Percentiles rank a stretch among this genome's conserved stretches.
These are phyloP conservation scores for Suillus fuscotomentosus DNA, from an alignment of 768 basidiomycete genomes.

Conservation along the genomic window DNA sequence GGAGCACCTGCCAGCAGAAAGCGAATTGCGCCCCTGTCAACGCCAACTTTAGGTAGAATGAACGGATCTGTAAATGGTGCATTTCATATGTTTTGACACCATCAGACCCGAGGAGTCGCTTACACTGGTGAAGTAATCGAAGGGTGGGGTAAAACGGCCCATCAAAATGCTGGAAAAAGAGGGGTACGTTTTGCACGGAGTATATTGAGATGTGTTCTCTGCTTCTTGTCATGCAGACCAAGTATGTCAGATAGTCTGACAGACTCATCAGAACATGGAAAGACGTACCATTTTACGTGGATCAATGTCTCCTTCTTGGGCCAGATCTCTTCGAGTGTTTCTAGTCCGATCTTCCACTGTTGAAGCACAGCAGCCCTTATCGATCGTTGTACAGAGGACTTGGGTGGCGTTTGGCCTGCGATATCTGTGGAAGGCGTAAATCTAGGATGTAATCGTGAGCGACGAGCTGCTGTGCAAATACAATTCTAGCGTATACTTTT, in stretches of 20 bases:
- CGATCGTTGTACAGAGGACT: slow-evolving; percentile 88
- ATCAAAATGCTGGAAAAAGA: slow-evolving; percentile 97
- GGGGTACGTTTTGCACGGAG: slow-evolving; percentile 79
- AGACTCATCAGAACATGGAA: slow-evolving; percentile 2
- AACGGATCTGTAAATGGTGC: slow-evolving; percentile 67
- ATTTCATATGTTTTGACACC: not conserved
- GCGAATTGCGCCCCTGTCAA: slow-evolving; percentile 97
- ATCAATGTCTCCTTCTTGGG: slow-evolving; percentile 96
- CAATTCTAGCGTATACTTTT: slow-evolving; percentile 49
- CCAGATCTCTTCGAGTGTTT: slow-evolving; percentile 90
- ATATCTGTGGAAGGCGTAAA: slow-evolving; percentile 79
- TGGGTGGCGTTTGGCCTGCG: slow-evolving; percentile 86
- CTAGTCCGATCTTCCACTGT: slow-evolving; percentile 80
- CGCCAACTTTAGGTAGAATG: slow-evolving; percentile 81
- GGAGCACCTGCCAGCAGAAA: slow-evolving; percentile 92
- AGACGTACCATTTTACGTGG: slow-evolving; percentile 80
- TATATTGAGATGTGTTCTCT: slow-evolving; percentile 96
- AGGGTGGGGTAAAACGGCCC: slow-evolving; percentile 90
- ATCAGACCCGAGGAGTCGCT: slow-evolving; percentile 21
- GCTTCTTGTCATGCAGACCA: slow-evolving; percentile 45
- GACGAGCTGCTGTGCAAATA: slow-evolving; percentile 10
- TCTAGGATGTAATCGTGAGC: slow-evolving; percentile 34
- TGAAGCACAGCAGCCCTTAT: slow-evolving; percentile 79
- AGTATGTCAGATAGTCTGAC: slow-evolving; percentile 14
- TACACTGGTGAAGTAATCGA: slow-evolving; percentile 89